phyloP scores from a whole-genome alignment of 1,139 yeast genomes.

The Pneumocystis sp. region DNA sequence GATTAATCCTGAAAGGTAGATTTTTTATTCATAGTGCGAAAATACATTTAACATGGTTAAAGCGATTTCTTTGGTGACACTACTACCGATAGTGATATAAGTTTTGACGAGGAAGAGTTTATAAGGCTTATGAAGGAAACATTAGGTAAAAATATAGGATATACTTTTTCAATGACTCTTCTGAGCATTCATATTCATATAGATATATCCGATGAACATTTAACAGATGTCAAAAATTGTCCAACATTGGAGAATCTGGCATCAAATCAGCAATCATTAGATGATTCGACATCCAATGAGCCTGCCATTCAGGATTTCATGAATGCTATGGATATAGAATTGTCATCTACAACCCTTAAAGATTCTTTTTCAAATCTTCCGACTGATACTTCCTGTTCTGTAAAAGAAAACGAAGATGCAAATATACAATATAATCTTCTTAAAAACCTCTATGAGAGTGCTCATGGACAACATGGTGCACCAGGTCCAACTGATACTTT shows the following conservation, averaged over 20 bases:
- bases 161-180: constrained; percentile 6
- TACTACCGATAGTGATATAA: constrained; percentile 22
- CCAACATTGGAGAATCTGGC: constrained; percentile 3
- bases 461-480: neutral
- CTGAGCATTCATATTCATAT: constrained; percentile 4
- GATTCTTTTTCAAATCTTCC: neutral
- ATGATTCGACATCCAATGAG: neutral
- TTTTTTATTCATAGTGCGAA: neutral
- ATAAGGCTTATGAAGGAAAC: constrained; percentile 45
- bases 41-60: constrained; percentile 9
- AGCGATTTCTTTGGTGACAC: constrained; percentile 16
- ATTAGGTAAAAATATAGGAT: constrained; percentile 20
- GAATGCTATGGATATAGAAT: constrained; percentile 15
- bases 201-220: constrained; percentile 14
- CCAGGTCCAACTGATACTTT: neutral
- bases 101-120: constrained; percentile 48
- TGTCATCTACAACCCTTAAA: constrained; percentile 1
- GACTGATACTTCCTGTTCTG: neutral
- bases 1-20: constrained; percentile 13
- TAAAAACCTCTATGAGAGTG: neutral
- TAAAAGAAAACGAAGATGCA: neutral
- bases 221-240: constrained; percentile 17
- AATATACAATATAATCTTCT: neutral
- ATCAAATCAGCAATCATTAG: neutral
- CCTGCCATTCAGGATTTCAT: constrained; percentile 14